Conservation (phyloP, 139 green algal species). For the Parachlorella kessleri region DNA sequence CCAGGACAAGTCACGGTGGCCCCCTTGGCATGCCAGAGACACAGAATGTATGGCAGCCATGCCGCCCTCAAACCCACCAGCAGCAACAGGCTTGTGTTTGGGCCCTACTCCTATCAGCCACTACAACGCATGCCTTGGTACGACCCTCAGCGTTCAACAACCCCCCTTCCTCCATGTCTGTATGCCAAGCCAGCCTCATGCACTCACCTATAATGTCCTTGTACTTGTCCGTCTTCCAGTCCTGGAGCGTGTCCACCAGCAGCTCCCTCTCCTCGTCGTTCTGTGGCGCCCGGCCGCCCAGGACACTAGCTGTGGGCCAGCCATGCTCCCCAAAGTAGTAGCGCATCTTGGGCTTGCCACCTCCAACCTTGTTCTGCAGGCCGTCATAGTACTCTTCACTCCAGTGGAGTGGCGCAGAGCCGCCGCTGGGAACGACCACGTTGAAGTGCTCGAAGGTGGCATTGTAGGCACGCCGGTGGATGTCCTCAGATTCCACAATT, state of each 20-base stretch:
- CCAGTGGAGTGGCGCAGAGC: conserved; percentile 63
- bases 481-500: conserved; percentile 91
- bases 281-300: conserved; percentile 40
- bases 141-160: too few relatives aligned
- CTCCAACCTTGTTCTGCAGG: conserved; percentile 87
- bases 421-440: conserved; percentile 41
- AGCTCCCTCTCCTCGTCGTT: conserved; percentile 67
- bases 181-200: too few relatives aligned
- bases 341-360: conserved; percentile 97
- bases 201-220: conserved; percentile 60
- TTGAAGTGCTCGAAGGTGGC: conserved; percentile 84
- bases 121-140: too few relatives aligned
- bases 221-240: conserved; percentile 84
- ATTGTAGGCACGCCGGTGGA: conserved; percentile 93
- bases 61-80: too few relatives aligned
- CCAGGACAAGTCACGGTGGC: too few relatives aligned
- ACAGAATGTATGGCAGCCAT: too few relatives aligned
- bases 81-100: not conserved
- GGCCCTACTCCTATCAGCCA: too few relatives aligned
- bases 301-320: conserved; percentile 77
- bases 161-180: too few relatives aligned
- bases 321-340: conserved; percentile 74
- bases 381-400: conserved; percentile 85
- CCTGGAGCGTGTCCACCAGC: conserved; percentile 88
- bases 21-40: too few relatives aligned